A percentile compares a stretch with the other conserved stretches of the same genome.
phyloP scores from a whole-genome alignment of 2,329 filamentous ascomycete genomes.

The Xylariaceae sp. region DNA sequence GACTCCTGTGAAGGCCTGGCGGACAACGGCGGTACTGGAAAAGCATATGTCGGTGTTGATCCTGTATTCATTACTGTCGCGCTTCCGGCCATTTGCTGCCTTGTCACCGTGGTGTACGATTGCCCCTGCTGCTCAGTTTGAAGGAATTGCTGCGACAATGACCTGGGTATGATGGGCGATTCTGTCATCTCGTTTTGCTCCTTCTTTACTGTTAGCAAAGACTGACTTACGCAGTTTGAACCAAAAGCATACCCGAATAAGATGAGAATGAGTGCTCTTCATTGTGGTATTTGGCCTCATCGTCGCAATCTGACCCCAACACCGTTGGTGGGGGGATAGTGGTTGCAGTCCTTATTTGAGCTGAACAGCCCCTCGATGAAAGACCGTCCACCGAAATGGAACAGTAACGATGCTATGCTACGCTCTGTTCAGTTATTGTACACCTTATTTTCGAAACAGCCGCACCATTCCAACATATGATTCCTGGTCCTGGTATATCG shows the following conservation, averaged over 20 bases:
- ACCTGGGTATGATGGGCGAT: constrained; percentile 15
- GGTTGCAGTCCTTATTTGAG: too few relatives aligned
- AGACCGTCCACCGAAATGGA: too few relatives aligned
- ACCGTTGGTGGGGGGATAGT: not conserved
- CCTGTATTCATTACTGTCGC: not conserved
- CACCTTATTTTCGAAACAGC: too few relatives aligned
- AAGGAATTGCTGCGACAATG: constrained; percentile 4
- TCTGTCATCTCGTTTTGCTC: constrained; percentile 14
- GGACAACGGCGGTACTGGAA: too few relatives aligned
- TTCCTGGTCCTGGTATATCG: too few relatives aligned
- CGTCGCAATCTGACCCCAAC: not conserved
- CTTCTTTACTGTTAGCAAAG: constrained; percentile 11
- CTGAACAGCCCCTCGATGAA: too few relatives aligned
- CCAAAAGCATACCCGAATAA: constrained; percentile 9
- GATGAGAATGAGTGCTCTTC: constrained; percentile 13
- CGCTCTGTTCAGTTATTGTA: too few relatives aligned
- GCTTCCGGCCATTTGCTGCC: constrained; percentile 10
- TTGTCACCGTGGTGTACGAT: not conserved
- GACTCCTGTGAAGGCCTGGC: too few relatives aligned
- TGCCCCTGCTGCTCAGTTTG: not conserved
- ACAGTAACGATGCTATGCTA: too few relatives aligned
- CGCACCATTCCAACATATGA: too few relatives aligned
- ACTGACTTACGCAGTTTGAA: not conserved
- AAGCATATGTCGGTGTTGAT: not conserved
- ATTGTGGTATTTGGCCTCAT: constrained; percentile 6